These are phyloP conservation scores for Prunella vulgaris DNA, from an alignment of 257 asterid genomes.

Conservation along the genomic window DNA sequence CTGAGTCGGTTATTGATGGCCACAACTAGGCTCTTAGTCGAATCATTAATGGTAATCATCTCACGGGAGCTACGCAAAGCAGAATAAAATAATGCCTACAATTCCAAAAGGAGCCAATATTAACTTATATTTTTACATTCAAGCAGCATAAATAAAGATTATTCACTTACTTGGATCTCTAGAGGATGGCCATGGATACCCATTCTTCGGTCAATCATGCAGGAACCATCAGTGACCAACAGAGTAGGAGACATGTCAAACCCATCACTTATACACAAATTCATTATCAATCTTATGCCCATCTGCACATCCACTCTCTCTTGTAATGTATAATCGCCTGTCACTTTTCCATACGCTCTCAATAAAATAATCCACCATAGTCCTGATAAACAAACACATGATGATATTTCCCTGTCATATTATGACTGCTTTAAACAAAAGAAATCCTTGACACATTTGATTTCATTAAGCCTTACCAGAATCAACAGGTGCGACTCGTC, in stretches of 20 bases:
- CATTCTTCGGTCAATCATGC: conserved; percentile 79
- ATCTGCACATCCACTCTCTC: conserved; percentile 83
- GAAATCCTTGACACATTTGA: neutral
- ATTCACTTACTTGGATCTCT: conserved; percentile 55
- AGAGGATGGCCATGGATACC: conserved; percentile 79
- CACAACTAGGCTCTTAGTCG: conserved; percentile 52
- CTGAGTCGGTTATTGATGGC: conserved; percentile 65
- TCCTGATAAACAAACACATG: conserved; percentile 32
- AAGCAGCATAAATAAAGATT: neutral
- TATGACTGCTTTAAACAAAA: neutral
- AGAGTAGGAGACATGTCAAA: conserved; percentile 81
- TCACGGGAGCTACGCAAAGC: conserved; percentile 70
- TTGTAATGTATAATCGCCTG: conserved; percentile 70
- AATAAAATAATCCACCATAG: conserved; percentile 80
- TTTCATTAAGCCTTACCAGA: conserved; percentile 42
- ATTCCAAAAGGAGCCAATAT: neutral
- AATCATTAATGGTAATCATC: conserved; percentile 57
- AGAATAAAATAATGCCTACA: conserved; percentile 69
- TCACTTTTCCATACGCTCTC: conserved; percentile 73
- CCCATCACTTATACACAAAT: conserved; percentile 59
- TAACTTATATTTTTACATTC: neutral
- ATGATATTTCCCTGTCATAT: neutral
- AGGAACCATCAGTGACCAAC: conserved; percentile 79
- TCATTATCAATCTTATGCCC: conserved; percentile 57
- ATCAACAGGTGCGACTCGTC: conserved; percentile 89